Percentiles rank a stretch among this genome's conserved stretches.
phyloP scores from a whole-genome alignment of 768 basidiomycete species.

The Dentipellis sp. region DNA sequence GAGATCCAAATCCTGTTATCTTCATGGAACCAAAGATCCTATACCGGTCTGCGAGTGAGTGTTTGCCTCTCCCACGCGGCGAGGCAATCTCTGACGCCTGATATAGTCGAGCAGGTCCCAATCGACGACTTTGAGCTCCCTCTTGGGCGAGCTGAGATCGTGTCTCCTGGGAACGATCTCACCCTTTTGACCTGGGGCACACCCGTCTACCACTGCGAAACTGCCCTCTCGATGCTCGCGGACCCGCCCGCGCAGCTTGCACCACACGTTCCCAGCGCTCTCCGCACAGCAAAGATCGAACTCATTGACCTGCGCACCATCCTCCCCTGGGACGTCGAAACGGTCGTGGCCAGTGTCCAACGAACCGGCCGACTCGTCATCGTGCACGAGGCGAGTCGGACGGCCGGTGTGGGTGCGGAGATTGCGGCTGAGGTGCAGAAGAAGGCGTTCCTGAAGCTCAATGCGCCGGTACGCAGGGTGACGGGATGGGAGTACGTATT shows the following conservation, averaged over 20 bases:
- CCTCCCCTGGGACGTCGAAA: constrained; percentile 81
- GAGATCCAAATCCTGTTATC: constrained; percentile 89
- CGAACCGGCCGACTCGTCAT: constrained; percentile 80
- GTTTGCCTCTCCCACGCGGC: background rate
- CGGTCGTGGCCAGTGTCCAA: constrained; percentile 72
- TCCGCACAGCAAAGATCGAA: constrained; percentile 70
- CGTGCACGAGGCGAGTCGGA: constrained; percentile 87
- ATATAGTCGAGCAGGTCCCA: constrained; percentile 82
- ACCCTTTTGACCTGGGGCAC: constrained; percentile 93
- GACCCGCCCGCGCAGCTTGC: constrained; percentile 59
- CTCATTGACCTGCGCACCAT: constrained; percentile 88
- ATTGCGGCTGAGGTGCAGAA: constrained; percentile 89
- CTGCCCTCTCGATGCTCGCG: constrained; percentile 64
- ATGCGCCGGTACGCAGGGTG: constrained; percentile 81
- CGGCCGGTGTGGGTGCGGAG: constrained; percentile 84
- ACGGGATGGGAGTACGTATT: constrained; percentile 89
- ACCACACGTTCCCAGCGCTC: constrained; percentile 49
- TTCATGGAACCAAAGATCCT: constrained; percentile 95
- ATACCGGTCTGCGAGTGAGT: constrained; percentile 76
- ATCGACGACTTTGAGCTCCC: constrained; percentile 82
- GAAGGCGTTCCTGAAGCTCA: constrained; percentile 77
- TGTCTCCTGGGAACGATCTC: constrained; percentile 70
- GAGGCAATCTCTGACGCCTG: background rate
- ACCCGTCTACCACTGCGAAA: constrained; percentile 83
- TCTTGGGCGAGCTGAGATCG: constrained; percentile 69